These are phyloP conservation scores for Capsicum pubescens DNA, from an alignment of 257 asterid genomes.

Conservation along the genomic window DNA sequence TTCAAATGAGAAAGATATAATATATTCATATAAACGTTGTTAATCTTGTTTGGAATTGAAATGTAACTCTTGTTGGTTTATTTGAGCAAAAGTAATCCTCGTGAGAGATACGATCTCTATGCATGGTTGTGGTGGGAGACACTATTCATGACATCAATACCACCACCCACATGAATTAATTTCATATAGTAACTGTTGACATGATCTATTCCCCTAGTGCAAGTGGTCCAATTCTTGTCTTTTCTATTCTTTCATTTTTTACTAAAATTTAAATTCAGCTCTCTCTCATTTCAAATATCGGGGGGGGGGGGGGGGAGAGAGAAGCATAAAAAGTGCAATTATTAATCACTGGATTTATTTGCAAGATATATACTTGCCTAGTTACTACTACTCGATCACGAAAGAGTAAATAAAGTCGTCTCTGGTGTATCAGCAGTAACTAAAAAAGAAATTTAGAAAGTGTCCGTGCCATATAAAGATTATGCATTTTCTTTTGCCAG, in stretches of 20 bases:
- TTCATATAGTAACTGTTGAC: not conserved
- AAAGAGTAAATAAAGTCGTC: not conserved
- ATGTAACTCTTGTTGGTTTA: no score
- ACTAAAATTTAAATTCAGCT: not conserved
- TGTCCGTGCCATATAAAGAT: not conserved
- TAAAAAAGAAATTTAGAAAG: not conserved
- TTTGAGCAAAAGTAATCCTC: not conserved
- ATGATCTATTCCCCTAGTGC: not conserved
- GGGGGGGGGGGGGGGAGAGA: no score
- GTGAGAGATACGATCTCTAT: not conserved
- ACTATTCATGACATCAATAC: not conserved
- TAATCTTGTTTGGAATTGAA: no score
- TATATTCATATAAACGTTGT: no score
- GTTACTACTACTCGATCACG: not conserved
- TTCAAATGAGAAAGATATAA: no score
- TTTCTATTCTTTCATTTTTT: not conserved
- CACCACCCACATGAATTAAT: not conserved
- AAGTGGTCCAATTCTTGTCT: conserved; percentile 19
- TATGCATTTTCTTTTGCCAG: not conserved
- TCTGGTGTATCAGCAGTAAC: not conserved
- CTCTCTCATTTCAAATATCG: not conserved
- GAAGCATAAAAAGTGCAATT: not conserved
- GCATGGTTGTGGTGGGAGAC: not conserved
- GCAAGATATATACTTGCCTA: not conserved
- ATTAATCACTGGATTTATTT: not conserved